Evolutionary conservation across 371 early-diverging fungal species (phyloP), one percentile per base, ranked within the genome.

Genomic region (Ecytonucleospora hepatopenaei): DNA sequence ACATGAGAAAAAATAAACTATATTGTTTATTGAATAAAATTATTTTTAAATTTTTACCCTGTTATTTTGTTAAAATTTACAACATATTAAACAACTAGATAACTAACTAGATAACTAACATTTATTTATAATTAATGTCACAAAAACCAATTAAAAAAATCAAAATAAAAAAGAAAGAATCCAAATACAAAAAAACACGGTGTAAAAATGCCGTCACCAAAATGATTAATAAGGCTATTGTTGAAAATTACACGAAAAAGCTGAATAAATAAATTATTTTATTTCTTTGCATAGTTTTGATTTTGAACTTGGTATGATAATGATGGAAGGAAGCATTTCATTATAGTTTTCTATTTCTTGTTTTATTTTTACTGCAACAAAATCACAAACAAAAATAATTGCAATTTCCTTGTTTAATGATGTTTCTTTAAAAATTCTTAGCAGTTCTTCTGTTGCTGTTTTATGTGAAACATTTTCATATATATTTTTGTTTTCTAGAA

Each of bases 331-430:
- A 23, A 76, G 58, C 21, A 59, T 46, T 48, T 76, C 62, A 47
- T 72, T 67, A 58, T 61, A 67, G 54, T 57, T 46, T 15, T 49
- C 4, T 23, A 79, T 48, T 12, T 66, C 54, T 15, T 72, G 67
- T 49, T 63, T 54, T 17, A 76, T 58, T 33, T 57, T 68, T 47
- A 72, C 65, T 53, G 59, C 53, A 2, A 65, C 74, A 59, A 68
- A 72, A 34, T 75, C 72, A n/a, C 65, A 61, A 17, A 79, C 55
- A 30, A 79, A 74, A 19, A 79, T 57, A 1, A 79, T 59, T n/a
- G 73, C 75, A 35, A 76, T 63, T 35, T 76, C 77, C 40, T 76
- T 69, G 48, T 72, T 68, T 40, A 48, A 21, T 55, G 67, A 24
- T 16, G 74, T 35, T 17, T 54, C 35, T 8, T 54, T 46, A 54